Conservation (phyloP, 805 yeast genomes). For the Yamadazyma nakazawae region DNA sequence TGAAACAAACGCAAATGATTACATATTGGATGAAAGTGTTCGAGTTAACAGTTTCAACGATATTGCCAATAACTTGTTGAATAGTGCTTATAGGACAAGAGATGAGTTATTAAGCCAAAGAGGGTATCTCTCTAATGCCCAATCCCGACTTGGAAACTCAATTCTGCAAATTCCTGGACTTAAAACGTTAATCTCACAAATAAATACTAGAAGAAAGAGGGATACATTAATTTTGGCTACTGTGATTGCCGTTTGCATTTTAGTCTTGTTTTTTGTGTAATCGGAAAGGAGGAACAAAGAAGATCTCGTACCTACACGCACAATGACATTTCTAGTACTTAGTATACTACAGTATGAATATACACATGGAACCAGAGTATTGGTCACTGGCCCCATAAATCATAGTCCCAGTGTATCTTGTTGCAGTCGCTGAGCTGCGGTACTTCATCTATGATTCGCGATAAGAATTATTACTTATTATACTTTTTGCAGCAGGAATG, state of each 20-base stretch:
- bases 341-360: neutral
- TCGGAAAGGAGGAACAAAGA: neutral
- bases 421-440: too few relatives aligned
- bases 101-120: slow-evolving; percentile 80
- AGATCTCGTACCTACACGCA: too few relatives aligned
- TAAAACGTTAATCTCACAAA: slow-evolving; percentile 67
- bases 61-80: slow-evolving; percentile 73
- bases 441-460: neutral
- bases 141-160: slow-evolving; percentile 56
- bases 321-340: too few relatives aligned
- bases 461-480: slow-evolving; percentile 1
- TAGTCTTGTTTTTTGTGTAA: slow-evolving; percentile 53
- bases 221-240: slow-evolving; percentile 81
- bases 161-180: slow-evolving; percentile 79
- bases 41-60: slow-evolving; percentile 71
- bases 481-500: slow-evolving; percentile 8
- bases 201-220: slow-evolving; percentile 84
- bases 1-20: slow-evolving; percentile 53
- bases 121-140: slow-evolving; percentile 58
- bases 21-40: slow-evolving; percentile 72
- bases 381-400: too few relatives aligned
- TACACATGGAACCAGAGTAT: neutral
- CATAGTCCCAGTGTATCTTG: too few relatives aligned
- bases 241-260: slow-evolving; percentile 68
- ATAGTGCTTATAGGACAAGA: slow-evolving; percentile 86